These are phyloP conservation scores for Arthrobotrys sinensis DNA, from an alignment of 2,329 filamentous ascomycete genomes.

Conservation along the genomic window DNA sequence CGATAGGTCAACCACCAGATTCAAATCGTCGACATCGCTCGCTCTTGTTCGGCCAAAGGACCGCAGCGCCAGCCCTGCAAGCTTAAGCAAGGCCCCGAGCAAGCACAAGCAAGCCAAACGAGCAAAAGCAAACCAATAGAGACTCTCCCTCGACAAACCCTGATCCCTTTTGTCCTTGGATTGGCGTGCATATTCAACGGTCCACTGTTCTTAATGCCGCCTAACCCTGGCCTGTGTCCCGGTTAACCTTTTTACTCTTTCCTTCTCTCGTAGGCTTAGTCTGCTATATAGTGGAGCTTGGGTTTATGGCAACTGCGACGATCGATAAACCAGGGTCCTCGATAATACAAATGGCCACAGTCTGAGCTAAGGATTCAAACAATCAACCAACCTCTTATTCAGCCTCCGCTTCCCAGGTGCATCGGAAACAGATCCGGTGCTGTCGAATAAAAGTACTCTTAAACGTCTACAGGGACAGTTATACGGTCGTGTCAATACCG, in stretches of 20 bases:
- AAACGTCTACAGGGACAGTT: constrained; percentile 6
- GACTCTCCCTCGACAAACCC: constrained; percentile 17
- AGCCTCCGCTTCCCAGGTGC: constrained; percentile 15
- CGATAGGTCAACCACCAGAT: constrained; percentile 22
- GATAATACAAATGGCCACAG: constrained; percentile 48
- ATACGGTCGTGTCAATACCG: neutral
- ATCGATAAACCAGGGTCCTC: constrained; percentile 56
- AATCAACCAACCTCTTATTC: constrained; percentile 37
- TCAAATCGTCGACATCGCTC: constrained; percentile 16
- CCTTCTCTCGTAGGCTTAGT: constrained; percentile 50
- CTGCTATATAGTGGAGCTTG: constrained; percentile 48
- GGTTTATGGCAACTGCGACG: constrained; percentile 56
- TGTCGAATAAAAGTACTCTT: constrained; percentile 11
- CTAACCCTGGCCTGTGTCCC: constrained; percentile 52
- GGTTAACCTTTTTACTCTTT: constrained; percentile 52
- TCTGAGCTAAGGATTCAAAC: constrained; percentile 32
- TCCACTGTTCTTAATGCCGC: constrained; percentile 50
- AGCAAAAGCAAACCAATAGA: constrained; percentile 37
- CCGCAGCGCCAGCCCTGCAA: constrained; percentile 24
- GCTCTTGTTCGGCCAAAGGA: constrained; percentile 16
- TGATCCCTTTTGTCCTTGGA: constrained; percentile 45
- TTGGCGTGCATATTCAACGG: constrained; percentile 44
- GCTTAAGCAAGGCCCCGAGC: constrained; percentile 8
- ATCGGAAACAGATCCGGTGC: constrained; percentile 30
- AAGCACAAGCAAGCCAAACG: constrained; percentile 41